Base-by-base conservation (phyloP, 2,329 filamentous ascomycete genomes). In the Pseudocercospora crystallina region DNA sequence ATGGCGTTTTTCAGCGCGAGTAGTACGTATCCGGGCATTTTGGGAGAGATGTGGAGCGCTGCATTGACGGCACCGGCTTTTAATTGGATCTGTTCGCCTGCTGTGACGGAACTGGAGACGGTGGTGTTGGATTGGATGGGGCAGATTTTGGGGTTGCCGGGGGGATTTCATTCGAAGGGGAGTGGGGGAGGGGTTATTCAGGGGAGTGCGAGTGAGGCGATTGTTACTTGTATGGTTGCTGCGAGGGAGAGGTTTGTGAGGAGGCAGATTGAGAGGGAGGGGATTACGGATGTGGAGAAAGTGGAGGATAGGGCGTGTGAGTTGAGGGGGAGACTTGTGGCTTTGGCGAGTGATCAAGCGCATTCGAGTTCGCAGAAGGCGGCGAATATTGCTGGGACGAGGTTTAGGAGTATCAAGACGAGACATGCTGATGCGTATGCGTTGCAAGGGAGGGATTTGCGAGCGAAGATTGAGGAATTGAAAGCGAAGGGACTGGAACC, bases 61-160 rank as follows among this genome's bases (percentile, higher is more conserved):
- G 87, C 90, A 5, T 91, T 96, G 72, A 94, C 85, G 10, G 89
- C 89, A 12, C 90, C 92, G 1, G 90, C 90, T 34, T 97, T 97
- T 78, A 97, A 97, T 73, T 97, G 92, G 92, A 84, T 96, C 58
- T 96, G 92, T 73, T 90, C 86, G 5, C 92, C 92, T 0, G 90
- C 88, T 5, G 86, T 94, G 13, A 97, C 92, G 0, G 92, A 97
- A 73, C 80, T 97, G 41, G 92, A 97, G 76, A 96, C 91, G 0
- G 80, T 96, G 17, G 86, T 96, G 37, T 80, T 96, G 69, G 92
- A 97, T 71, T 97, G 92, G 91, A 75, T 96, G 3, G 89, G 86
- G 12, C 82, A 86, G 68, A 79, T 90, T 8, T 71, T 96, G 10
- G 82, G 75, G 1, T 75, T 97, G 17, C 90, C 92, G 0, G 72